phyloP scores from a whole-genome alignment of 495 filamentous ascomycete species.

The Neurospora sp. region DNA sequence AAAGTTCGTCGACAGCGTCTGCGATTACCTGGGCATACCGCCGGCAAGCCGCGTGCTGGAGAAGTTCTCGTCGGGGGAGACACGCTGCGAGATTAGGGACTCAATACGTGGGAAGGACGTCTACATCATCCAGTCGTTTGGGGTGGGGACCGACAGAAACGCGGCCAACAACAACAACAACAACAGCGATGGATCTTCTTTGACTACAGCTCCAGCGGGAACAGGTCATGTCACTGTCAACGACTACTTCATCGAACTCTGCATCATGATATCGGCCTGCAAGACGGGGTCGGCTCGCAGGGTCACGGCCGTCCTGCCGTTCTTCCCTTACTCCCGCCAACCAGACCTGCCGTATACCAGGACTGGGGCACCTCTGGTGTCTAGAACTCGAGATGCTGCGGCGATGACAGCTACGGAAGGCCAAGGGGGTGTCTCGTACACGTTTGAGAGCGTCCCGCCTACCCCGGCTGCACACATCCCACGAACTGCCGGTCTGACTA shows the following conservation, averaged over 20 bases:
- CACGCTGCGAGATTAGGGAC: conserved; percentile 87
- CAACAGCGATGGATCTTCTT: background rate
- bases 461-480: conserved; percentile 65
- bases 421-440: conserved; percentile 55
- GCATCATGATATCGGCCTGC: conserved; percentile 95
- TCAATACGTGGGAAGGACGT: conserved; percentile 96
- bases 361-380: conserved; percentile 63
- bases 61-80: conserved; percentile 93
- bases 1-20: conserved; percentile 72
- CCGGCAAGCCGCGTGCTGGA: conserved; percentile 68
- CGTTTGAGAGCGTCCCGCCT: conserved; percentile 83
- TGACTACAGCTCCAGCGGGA: background rate
- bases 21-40: conserved; percentile 75
- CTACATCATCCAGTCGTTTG: conserved; percentile 79
- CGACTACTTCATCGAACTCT: conserved; percentile 88
- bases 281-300: conserved; percentile 88
- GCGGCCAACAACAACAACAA: background rate
- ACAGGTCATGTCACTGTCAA: conserved; percentile 62
- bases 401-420: conserved; percentile 49
- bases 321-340: conserved; percentile 94
- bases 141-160: background rate
- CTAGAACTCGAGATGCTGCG: background rate
- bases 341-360: conserved; percentile 96
- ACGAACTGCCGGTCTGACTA: conserved; percentile 51
- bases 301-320: conserved; percentile 86